A percentile compares a stretch with the other conserved stretches of the same genome.
These are phyloP conservation scores for Trametes cubensis DNA, from an alignment of 768 basidiomycete species.

Conservation along the genomic window DNA sequence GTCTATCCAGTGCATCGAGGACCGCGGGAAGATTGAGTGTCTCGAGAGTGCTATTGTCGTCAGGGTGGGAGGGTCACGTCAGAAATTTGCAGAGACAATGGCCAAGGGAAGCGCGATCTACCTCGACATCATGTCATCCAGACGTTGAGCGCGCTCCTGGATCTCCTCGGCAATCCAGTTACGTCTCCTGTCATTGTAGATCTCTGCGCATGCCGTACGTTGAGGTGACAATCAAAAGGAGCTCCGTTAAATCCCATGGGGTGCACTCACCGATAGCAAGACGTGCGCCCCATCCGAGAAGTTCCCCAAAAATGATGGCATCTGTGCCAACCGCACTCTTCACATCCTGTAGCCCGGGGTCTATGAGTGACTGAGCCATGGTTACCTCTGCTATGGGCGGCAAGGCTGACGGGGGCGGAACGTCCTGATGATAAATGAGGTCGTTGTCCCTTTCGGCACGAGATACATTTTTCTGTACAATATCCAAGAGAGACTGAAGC, in stretches of 20 bases:
- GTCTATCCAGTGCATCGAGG: constrained; percentile 85
- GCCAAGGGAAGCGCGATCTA: constrained; percentile 38
- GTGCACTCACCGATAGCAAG: constrained; percentile 76
- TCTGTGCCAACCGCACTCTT: constrained; percentile 53
- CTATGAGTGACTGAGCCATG: constrained; percentile 64
- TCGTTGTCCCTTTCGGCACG: constrained; percentile 92
- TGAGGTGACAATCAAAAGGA: not conserved
- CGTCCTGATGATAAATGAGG: constrained; percentile 89
- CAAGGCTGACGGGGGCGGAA: constrained; percentile 74
- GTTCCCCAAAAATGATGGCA: constrained; percentile 67
- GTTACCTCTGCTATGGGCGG: constrained; percentile 62
- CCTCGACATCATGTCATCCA: constrained; percentile 65
- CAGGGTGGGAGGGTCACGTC: not conserved
- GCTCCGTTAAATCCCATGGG: not conserved
- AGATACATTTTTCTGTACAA: constrained; percentile 62
- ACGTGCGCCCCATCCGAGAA: constrained; percentile 86
- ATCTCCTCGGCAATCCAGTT: constrained; percentile 73
- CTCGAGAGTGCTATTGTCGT: constrained; percentile 56
- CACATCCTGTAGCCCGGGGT: constrained; percentile 61
- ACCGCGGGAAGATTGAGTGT: constrained; percentile 80
- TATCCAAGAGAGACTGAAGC: constrained; percentile 77
- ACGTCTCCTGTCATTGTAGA: constrained; percentile 83
- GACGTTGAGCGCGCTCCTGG: constrained; percentile 55
- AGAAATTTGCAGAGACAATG: too few relatives aligned
- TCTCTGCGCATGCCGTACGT: constrained; percentile 48